Evolutionary conservation across 352 stramenopile genomes (phyloP).

Genomic region (Bremia lactucae): DNA sequence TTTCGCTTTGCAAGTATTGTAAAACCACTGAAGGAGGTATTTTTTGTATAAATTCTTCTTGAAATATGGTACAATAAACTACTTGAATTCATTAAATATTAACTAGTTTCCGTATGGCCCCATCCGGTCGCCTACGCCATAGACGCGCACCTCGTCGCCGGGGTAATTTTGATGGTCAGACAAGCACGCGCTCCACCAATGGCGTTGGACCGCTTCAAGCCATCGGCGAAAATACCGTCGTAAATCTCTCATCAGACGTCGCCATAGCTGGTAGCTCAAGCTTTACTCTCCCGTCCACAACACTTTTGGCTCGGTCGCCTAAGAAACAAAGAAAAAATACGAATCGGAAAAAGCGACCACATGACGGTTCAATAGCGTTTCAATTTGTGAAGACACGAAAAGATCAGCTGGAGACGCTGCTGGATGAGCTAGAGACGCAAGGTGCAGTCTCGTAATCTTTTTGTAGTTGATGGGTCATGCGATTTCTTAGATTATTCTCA

Average conservation of each 20-base stretch:
- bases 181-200: conserved; percentile 7
- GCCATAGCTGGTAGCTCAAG: not conserved
- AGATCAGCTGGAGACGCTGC: conserved; percentile 26
- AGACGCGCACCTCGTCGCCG: conserved; percentile 32
- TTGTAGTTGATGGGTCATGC: not conserved
- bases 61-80: too few species aligned
- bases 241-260: conserved; percentile 23
- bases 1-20: not conserved
- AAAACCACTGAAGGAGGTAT: too few species aligned
- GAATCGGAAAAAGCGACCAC: conserved; percentile 22
- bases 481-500: conserved; percentile 1
- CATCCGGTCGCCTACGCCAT: conserved; percentile 22
- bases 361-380: conserved; percentile 10
- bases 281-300: conserved; percentile 7
- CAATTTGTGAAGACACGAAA: conserved; percentile 33
- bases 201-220: conserved; percentile 23
- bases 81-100: conserved; percentile 29
- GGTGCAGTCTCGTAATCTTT: conserved; percentile 13
- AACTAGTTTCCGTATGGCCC: conserved; percentile 21
- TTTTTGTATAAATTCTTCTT: too few species aligned
- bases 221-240: conserved; percentile 60
- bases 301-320: conserved; percentile 10
- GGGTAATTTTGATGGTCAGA: conserved; percentile 6
- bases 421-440: conserved; percentile 57
- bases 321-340: conserved; percentile 23